Evolutionary conservation across 2,329 filamentous ascomycete genomes (phyloP).

Genomic region (Nectriaceae sp.): DNA sequence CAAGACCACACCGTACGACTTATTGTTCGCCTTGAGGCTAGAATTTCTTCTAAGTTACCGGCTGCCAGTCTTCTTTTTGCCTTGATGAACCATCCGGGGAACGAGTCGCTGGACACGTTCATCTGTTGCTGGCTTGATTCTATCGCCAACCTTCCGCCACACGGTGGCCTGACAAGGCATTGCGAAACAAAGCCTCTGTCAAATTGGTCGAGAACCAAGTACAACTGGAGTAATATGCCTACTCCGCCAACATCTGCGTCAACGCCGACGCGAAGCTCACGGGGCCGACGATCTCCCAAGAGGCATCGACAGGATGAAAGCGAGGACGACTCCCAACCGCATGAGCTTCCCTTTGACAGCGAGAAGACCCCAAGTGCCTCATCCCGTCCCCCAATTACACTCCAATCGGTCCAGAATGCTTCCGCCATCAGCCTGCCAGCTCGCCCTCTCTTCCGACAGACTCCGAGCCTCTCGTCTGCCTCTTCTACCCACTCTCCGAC

Average conservation of each 20-base stretch:
- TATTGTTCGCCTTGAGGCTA: background rate
- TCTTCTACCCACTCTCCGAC: background rate
- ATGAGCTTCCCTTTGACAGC: background rate
- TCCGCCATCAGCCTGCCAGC: slow-evolving; percentile 29
- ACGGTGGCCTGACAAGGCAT: background rate
- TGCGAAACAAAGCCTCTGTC: background rate
- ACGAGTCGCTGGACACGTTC: background rate
- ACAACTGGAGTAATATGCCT: background rate
- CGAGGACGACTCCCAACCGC: background rate
- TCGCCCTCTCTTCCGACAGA: slow-evolving; percentile 1
- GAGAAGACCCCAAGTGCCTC: background rate
- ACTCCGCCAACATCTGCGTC: background rate
- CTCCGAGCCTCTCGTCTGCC: background rate
- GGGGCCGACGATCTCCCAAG: background rate
- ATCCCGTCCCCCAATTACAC: background rate
- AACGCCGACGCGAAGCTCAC: background rate
- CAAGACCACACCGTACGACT: background rate
- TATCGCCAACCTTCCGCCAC: background rate
- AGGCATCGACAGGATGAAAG: background rate
- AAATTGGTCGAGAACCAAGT: background rate
- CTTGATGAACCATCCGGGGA: background rate
- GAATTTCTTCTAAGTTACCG: background rate
- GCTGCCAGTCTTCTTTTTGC: background rate
- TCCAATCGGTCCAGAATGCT: background rate
- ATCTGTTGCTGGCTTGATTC: background rate